Percentiles rank a stretch among this genome's conserved stretches.
These are phyloP conservation scores for Brettanomyces sp. DNA, from an alignment of 805 yeast species.

Conservation along the genomic window DNA sequence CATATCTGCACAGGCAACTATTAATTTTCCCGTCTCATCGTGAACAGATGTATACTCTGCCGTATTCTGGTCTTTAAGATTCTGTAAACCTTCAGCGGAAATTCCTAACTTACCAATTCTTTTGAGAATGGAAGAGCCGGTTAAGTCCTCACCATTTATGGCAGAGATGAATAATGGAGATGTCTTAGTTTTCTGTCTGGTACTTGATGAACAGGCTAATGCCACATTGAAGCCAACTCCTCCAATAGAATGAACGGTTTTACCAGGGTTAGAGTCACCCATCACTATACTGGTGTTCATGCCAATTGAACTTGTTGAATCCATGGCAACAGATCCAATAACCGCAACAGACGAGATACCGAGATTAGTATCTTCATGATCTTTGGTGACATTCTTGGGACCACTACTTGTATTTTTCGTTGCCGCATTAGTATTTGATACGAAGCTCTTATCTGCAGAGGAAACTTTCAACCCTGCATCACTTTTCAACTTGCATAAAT, in stretches of 20 bases:
- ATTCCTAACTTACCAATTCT: constrained; percentile 21
- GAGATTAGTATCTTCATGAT: neutral
- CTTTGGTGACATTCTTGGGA: no score
- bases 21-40: constrained; percentile 46
- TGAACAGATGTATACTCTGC: constrained; percentile 73
- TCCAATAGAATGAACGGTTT: constrained; percentile 48
- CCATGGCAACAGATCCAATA: constrained; percentile 73
- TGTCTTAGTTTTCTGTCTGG: constrained; percentile 18
- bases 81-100: constrained; percentile 32
- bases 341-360: constrained; percentile 28
- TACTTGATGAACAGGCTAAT: constrained; percentile 31
- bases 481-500: constrained; percentile 30
- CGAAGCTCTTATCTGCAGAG: no score
- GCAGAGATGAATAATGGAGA: constrained; percentile 39
- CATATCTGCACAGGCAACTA: constrained; percentile 84
- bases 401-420: no score
- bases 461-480: no score
- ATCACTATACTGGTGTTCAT: constrained; percentile 16
- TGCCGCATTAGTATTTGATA: no score
- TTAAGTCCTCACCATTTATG: constrained; percentile 46
- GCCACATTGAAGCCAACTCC: constrained; percentile 83
- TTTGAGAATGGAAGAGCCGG: constrained; percentile 34
- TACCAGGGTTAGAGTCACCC: constrained; percentile 71
- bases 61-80: constrained; percentile 26
- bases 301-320: constrained; percentile 46